phyloP scores from a whole-genome alignment of 2,329 filamentous ascomycete genomes.

The Pseudogymnoascus sp. region DNA sequence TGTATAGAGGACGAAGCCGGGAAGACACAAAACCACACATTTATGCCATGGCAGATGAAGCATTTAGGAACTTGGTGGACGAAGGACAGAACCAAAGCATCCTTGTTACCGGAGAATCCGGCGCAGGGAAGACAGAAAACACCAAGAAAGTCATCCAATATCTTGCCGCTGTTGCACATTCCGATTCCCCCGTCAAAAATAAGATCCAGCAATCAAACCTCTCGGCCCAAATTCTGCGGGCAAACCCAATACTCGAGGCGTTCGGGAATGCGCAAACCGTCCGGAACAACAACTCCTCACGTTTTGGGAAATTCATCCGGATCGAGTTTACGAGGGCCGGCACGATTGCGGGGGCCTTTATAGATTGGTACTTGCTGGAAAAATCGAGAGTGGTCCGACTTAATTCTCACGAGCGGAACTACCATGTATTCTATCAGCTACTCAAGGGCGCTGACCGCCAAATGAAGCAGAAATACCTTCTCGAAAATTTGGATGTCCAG shows the following conservation, averaged over 20 bases:
- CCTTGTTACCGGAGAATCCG: conserved; percentile 93
- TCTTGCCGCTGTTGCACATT: conserved; percentile 82
- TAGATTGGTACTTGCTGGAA: conserved; percentile 96
- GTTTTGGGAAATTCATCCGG: conserved; percentile 97
- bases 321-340: conserved; percentile 87
- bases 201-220: conserved; percentile 66
- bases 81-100: conserved; percentile 97
- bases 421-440: conserved; percentile 95
- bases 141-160: conserved; percentile 99
- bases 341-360: conserved; percentile 89
- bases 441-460: conserved; percentile 69
- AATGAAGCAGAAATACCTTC: conserved; percentile 67
- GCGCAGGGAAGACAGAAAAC: conserved; percentile 96
- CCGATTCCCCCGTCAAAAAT: conserved; percentile 60
- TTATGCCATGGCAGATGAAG: conserved; percentile 93
- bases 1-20: conserved; percentile 85
- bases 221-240: conserved; percentile 90
- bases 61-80: conserved; percentile 89
- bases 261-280: conserved; percentile 98
- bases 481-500: conserved; percentile 66
- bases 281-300: conserved; percentile 94
- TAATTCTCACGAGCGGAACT: conserved; percentile 83
- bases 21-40: conserved; percentile 97
- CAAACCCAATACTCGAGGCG: conserved; percentile 93
- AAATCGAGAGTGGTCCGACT: conserved; percentile 94